These are phyloP conservation scores for Picochlorum sp. DNA, from an alignment of 139 green algal species.

Conservation along the genomic window DNA sequence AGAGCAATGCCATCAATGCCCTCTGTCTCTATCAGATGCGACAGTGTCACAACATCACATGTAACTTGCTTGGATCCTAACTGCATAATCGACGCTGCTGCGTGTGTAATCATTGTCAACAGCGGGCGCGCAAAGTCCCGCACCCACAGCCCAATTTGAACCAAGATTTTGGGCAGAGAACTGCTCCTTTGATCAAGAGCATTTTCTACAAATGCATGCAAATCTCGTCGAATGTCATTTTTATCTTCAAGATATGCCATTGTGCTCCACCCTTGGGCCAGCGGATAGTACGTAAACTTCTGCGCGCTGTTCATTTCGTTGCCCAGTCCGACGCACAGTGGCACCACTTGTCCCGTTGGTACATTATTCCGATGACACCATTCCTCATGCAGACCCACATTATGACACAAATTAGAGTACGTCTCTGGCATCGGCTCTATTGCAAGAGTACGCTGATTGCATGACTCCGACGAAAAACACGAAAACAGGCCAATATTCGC, in stretches of 20 bases:
- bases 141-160: neutral
- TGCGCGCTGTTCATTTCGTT: constrained; percentile 2
- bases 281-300: constrained; percentile 26
- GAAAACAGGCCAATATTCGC: constrained; percentile 44
- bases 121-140: neutral
- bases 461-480: constrained; percentile 6
- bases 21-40: constrained; percentile 10
- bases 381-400: constrained; percentile 3
- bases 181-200: constrained; percentile 9
- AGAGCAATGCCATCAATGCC: constrained; percentile 22
- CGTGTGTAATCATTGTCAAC: too few relatives aligned
- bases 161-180: neutral
- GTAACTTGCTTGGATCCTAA: neutral
- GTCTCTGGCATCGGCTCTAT: constrained; percentile 15
- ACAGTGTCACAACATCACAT: constrained; percentile 18
- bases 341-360: neutral
- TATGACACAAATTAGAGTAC: constrained; percentile 3
- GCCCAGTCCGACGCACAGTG: constrained; percentile 7
- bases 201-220: constrained; percentile 26
- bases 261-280: constrained; percentile 27
- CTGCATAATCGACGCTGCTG: too few relatives aligned
- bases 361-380: constrained; percentile 3
- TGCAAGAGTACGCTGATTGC: neutral
- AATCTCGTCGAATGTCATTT: constrained; percentile 19
- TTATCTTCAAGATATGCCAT: constrained; percentile 17